Evolutionary conservation across 1,284 basidiomycete species (phyloP).

Genomic region (Heterobasidion annosum): DNA sequence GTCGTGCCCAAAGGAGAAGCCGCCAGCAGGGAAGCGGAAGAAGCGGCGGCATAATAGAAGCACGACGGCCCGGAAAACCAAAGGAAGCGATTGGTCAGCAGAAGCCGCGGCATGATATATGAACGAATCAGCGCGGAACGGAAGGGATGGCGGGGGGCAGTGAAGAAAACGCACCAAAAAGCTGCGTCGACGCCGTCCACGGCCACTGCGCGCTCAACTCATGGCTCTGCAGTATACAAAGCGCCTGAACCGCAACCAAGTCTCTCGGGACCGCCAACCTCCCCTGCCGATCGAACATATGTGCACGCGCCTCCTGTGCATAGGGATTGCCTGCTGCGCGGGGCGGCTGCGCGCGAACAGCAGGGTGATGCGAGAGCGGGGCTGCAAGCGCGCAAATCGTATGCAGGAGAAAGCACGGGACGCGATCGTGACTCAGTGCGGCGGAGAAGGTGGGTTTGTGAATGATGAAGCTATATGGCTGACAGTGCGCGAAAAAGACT

Average conservation of each 20-base stretch:
- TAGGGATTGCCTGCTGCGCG: constrained; percentile 65
- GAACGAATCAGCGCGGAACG: no score
- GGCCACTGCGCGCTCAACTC: constrained; percentile 40
- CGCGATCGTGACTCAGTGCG: constrained; percentile 49
- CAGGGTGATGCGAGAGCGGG: constrained; percentile 57
- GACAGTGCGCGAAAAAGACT: constrained; percentile 78
- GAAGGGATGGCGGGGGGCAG: no score
- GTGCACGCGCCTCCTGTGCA: constrained; percentile 53
- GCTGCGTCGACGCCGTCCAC: constrained; percentile 25
- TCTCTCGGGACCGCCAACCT: constrained; percentile 45
- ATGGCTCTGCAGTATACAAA: constrained; percentile 61
- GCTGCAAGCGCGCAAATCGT: constrained; percentile 70
- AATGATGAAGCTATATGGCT: constrained; percentile 63
- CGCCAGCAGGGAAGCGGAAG: background rate
- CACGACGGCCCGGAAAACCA: no score
- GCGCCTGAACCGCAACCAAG: constrained; percentile 61
- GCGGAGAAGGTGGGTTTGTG: constrained; percentile 69
- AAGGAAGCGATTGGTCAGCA: background rate
- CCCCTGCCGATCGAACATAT: constrained; percentile 62
- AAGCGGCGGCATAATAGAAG: background rate
- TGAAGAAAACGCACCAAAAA: constrained; percentile 20
- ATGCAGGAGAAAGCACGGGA: constrained; percentile 60
- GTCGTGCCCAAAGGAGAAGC: background rate
- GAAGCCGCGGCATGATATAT: no score
- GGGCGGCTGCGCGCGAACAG: constrained; percentile 44